Evolutionary conservation across 140 eudicot species (phyloP).

Genomic region (Anethum foeniculum): DNA sequence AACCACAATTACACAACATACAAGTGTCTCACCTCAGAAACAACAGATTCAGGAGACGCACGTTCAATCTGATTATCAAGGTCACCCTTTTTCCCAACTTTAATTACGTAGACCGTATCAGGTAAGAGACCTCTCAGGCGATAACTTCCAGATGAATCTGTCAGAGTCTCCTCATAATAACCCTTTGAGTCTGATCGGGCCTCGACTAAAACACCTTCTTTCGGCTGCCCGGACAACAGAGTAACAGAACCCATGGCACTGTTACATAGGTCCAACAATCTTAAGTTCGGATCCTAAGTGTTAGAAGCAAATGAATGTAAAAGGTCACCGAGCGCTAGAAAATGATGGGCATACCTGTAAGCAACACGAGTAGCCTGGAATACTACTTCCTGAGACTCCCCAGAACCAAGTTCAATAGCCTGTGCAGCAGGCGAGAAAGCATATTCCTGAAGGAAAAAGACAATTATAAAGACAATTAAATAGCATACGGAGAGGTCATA

Average conservation of each 20-base stretch:
- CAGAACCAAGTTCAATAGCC: constrained; percentile 93
- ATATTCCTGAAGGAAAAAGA: constrained; percentile 55
- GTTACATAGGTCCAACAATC: constrained; percentile 19
- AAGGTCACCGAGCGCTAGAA: not conserved
- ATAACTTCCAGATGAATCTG: constrained; percentile 80
- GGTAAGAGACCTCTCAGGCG: constrained; percentile 95
- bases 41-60: constrained; percentile 78
- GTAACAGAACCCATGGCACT: constrained; percentile 89
- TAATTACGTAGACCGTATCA: constrained; percentile 56
- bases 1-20: not conserved
- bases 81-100: constrained; percentile 55
- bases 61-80: constrained; percentile 62
- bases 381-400: constrained; percentile 75
- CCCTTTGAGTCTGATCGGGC: constrained; percentile 89
- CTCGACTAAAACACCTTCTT: constrained; percentile 83
- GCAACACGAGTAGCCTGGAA: constrained; percentile 98
- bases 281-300: constrained; percentile 2
- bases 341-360: constrained; percentile 52
- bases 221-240: constrained; percentile 86
- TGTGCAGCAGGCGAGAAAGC: constrained; percentile 91
- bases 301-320: not conserved
- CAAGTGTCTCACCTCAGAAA: constrained; percentile 47
- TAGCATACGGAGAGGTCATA: not conserved
- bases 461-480: not conserved
- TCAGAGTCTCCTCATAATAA: constrained; percentile 77